Base-by-base conservation (phyloP, 352 stramenopile genomes). In the Pythium rhizo-oryzae region DNA sequence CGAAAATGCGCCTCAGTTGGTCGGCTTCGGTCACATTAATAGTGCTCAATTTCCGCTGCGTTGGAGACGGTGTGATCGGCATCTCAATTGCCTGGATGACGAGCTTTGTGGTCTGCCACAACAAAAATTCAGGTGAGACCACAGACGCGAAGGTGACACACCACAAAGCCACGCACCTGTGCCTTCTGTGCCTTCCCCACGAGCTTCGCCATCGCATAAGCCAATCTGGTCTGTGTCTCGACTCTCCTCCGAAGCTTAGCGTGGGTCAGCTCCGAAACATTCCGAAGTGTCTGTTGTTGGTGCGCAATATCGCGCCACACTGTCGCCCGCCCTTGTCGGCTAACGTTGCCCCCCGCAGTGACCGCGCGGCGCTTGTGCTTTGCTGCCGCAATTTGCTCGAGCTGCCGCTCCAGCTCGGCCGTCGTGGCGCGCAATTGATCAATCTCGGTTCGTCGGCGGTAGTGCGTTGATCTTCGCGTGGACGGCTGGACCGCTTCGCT, bases 251-350 rank as follows among this genome's bases (percentile, higher is more conserved):
- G 50, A 11, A 67, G 39, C n/a, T 41, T 37, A 15, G 25, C 0
- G 11, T 67, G 61, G 8, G 60, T 41, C 9, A n/a, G 13, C 35
- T 67, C 61, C 9, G 61, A 37, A 1, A 23, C 13, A 5, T 53
- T 43, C 2, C 61, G 61, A 23, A 67, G 23, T 3, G 33, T 23
- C 39, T 55, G 37, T 19, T 67, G 50, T 4, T 51, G 51, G 13
- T 12, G 21, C 6, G 41, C 61, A 49, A 67, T 55, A 47, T 52
- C 46, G 7, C 49, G 50, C 61, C 61, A 67, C 39, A 61, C 24
- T 6, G 13, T 24, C 8, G 59, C 23, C 0, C 39, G 6, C n/a
- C 24, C 49, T 28, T 19, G 12, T 19, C 8, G 33, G 21, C 21
- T 5, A 13, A 3, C n/a, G 13, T 18, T 23, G 5, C 43, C 15